Evolutionary conservation across 1,139 yeast species (phyloP).

Genomic region (Geotrichum candidum): DNA sequence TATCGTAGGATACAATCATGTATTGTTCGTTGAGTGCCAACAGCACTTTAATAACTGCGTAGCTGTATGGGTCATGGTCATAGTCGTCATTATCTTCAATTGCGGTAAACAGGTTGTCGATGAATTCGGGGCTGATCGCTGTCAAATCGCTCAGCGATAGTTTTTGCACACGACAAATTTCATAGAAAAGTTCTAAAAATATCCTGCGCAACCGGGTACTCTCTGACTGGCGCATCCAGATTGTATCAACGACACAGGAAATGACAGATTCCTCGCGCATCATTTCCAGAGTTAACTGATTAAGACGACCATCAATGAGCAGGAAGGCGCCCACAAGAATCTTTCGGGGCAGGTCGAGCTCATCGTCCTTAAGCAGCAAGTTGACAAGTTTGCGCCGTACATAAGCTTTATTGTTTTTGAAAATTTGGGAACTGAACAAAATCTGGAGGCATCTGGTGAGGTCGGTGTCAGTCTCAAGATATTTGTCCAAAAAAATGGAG

Average conservation of each 20-base stretch:
- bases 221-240: slow-evolving; percentile 31
- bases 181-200: slow-evolving; percentile 49
- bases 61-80: slow-evolving; percentile 56
- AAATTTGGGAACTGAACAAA: slow-evolving; percentile 31
- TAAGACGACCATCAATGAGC: slow-evolving; percentile 43
- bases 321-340: slow-evolving; percentile 47
- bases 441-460: slow-evolving; percentile 30
- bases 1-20: slow-evolving; percentile 50
- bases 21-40: slow-evolving; percentile 79
- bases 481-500: slow-evolving; percentile 29
- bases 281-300: slow-evolving; percentile 40
- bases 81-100: slow-evolving; percentile 48
- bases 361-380: slow-evolving; percentile 23
- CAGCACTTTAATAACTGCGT: slow-evolving; percentile 66
- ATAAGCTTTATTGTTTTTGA: slow-evolving; percentile 30
- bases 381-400: slow-evolving; percentile 32
- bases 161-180: slow-evolving; percentile 47
- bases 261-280: slow-evolving; percentile 50
- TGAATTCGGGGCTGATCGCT: slow-evolving; percentile 47
- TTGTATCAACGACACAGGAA: slow-evolving; percentile 38
- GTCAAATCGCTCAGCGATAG: slow-evolving; percentile 42
- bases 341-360: slow-evolving; percentile 23
- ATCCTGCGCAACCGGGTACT: slow-evolving; percentile 34
- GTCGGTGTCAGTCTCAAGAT: slow-evolving; percentile 31
- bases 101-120: slow-evolving; percentile 49